These are phyloP conservation scores for Cinnamomum chago DNA, from an alignment of 164 flowering plant species.

Conservation along the genomic window DNA sequence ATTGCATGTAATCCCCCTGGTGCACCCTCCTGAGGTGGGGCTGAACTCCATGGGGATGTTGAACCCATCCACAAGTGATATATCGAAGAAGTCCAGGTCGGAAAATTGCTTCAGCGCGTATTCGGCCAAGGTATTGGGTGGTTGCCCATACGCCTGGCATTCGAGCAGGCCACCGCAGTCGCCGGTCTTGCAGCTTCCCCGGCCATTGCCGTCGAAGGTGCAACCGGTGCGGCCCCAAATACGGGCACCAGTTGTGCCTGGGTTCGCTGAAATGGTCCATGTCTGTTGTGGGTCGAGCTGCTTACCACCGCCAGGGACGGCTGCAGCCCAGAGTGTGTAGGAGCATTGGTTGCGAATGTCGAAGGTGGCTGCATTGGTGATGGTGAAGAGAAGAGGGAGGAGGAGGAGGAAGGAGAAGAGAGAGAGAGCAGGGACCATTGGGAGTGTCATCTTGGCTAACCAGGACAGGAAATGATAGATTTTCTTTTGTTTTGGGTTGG, in stretches of 20 bases:
- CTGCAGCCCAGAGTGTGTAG: slow-evolving; percentile 3
- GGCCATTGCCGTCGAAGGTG: slow-evolving; percentile 21
- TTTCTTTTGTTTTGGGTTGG: too few relatives aligned
- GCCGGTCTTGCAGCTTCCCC: slow-evolving; percentile 27
- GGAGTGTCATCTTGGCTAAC: too few relatives aligned
- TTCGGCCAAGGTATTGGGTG: slow-evolving; percentile 29
- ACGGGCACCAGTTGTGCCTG: slow-evolving; percentile 12
- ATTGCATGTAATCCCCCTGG: slow-evolving; percentile 6
- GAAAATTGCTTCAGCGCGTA: slow-evolving; percentile 16
- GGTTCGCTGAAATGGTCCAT: not conserved
- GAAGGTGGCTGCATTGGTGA: slow-evolving; percentile 3
- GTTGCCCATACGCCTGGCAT: slow-evolving; percentile 19
- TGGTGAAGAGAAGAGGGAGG: not conserved
- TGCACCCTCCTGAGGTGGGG: slow-evolving; percentile 7
- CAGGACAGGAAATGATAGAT: too few relatives aligned
- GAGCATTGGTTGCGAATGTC: slow-evolving; percentile 10
- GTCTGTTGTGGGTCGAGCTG: not conserved
- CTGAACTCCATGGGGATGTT: slow-evolving; percentile 28
- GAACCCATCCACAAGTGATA: slow-evolving; percentile 32
- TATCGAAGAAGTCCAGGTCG: slow-evolving; percentile 24
- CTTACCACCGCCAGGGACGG: slow-evolving; percentile 4
- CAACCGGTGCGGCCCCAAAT: slow-evolving; percentile 32
- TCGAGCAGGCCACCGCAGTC: slow-evolving; percentile 19
- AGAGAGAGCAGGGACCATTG: too few relatives aligned
- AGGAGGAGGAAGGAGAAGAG: not conserved